phyloP scores from a whole-genome alignment of 2,329 filamentous ascomycete species.

The Metarhizium album region DNA sequence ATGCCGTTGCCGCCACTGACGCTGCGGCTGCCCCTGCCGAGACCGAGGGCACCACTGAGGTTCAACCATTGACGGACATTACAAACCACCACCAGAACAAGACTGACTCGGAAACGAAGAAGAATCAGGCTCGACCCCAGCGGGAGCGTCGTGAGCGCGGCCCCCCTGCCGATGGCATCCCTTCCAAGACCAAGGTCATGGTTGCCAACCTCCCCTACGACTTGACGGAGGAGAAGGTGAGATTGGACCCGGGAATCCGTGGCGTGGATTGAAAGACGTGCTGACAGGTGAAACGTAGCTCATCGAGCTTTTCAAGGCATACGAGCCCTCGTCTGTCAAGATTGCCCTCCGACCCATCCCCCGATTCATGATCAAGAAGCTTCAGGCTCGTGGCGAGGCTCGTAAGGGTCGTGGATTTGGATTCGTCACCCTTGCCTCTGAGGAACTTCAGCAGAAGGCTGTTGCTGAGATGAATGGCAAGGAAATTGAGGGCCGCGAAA shows the following conservation, averaged over 20 bases:
- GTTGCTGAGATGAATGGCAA: slow-evolving; percentile 98
- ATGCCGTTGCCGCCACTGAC: slow-evolving; percentile 29
- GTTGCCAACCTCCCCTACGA: slow-evolving; percentile 98
- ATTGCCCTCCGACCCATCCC: slow-evolving; percentile 97
- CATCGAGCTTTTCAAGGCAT: slow-evolving; percentile 90
- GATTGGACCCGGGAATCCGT: slow-evolving; percentile 14
- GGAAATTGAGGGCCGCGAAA: slow-evolving; percentile 97
- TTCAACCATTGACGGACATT: slow-evolving; percentile 49
- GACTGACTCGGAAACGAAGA: slow-evolving; percentile 50
- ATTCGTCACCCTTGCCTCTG: slow-evolving; percentile 89
- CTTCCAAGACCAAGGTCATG: slow-evolving; percentile 99
- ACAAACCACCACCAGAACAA: slow-evolving; percentile 44
- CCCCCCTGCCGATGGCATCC: slow-evolving; percentile 90
- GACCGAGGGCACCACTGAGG: slow-evolving; percentile 38
- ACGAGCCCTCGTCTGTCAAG: slow-evolving; percentile 90
- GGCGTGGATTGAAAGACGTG: neutral
- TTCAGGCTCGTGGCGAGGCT: slow-evolving; percentile 92
- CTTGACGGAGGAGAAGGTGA: slow-evolving; percentile 91
- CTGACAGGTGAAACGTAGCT: slow-evolving; percentile 46
- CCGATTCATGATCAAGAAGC: slow-evolving; percentile 99
- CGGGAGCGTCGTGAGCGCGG: slow-evolving; percentile 71
- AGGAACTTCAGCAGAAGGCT: slow-evolving; percentile 96
- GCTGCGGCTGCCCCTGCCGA: slow-evolving; percentile 34
- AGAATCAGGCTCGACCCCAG: slow-evolving; percentile 41
- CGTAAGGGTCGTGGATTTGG: slow-evolving; percentile 99